These are phyloP conservation scores for Discostella stelligera DNA, from an alignment of 352 stramenopile species.

Conservation along the genomic window DNA sequence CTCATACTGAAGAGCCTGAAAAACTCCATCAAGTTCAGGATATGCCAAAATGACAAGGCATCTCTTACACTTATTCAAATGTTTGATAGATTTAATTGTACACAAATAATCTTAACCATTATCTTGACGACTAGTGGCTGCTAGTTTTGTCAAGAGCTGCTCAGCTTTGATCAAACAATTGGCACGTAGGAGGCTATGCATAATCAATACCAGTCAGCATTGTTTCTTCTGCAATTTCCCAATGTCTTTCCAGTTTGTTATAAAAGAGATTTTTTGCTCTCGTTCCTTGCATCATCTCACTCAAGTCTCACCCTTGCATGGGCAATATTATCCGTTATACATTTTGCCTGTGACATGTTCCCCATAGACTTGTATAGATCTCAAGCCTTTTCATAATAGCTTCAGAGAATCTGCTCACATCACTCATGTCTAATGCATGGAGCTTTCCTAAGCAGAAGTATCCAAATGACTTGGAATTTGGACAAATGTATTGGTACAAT, in stretches of 20 bases:
- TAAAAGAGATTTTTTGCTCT: neutral
- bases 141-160: constrained; percentile 3
- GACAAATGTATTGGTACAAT: neutral
- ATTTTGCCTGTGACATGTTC: too few species aligned
- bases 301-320: too few species aligned
- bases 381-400: neutral
- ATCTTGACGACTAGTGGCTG: neutral
- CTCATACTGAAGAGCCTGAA: constrained; percentile 14
- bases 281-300: too few species aligned
- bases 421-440: neutral
- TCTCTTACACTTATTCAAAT: neutral
- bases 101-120: constrained; percentile 6
- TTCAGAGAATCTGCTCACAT: neutral
- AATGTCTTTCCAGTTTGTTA: neutral
- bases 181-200: neutral
- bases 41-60: neutral
- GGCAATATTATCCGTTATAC: too few species aligned
- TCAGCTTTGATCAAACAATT: constrained; percentile 5
- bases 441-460: neutral
- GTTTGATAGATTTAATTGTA: neutral
- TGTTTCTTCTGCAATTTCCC: neutral
- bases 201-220: neutral
- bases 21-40: neutral
- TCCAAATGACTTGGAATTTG: neutral
- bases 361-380: too few species aligned